These are phyloP conservation scores for Eucalyptus erythrocorys DNA, from an alignment of 345 rosid genomes.

Conservation along the genomic window DNA sequence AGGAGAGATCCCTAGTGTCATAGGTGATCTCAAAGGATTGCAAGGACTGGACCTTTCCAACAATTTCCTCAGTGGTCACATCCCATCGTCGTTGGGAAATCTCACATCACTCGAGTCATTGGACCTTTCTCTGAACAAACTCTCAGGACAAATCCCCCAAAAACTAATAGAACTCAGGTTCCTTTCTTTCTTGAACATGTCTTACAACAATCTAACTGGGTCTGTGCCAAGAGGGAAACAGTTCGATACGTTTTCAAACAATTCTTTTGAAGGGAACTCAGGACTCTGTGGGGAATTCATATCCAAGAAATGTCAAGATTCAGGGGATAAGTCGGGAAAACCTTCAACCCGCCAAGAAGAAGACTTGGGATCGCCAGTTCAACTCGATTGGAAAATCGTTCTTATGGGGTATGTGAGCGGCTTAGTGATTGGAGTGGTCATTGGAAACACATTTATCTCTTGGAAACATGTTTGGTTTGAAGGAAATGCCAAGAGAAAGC, in stretches of 20 bases:
- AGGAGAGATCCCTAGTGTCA: too few relatives aligned
- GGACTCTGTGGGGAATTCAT: constrained; percentile 1
- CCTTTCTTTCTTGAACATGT: background rate
- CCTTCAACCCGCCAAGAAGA: background rate
- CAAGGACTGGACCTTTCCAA: too few relatives aligned
- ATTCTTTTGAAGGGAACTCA: constrained; percentile 1
- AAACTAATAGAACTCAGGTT: background rate
- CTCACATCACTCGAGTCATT: background rate
- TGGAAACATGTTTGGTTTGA: background rate
- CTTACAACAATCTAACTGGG: background rate
- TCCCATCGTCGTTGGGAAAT: background rate
- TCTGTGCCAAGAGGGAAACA: background rate
- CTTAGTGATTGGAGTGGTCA: background rate
- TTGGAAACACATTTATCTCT: background rate
- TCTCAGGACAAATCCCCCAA: background rate
- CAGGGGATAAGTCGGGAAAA: rapidly evolving
- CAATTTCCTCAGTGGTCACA: background rate
- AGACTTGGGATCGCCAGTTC: background rate
- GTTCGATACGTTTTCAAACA: background rate
- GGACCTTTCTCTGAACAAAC: background rate
- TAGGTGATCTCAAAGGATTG: too few relatives aligned
- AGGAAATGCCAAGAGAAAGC: background rate
- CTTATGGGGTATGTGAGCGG: background rate
- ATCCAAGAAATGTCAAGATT: background rate
- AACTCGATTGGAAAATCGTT: background rate